Evolutionary conservation across 1,139 yeast genomes (phyloP).

Genomic region (Pichia sp.): DNA sequence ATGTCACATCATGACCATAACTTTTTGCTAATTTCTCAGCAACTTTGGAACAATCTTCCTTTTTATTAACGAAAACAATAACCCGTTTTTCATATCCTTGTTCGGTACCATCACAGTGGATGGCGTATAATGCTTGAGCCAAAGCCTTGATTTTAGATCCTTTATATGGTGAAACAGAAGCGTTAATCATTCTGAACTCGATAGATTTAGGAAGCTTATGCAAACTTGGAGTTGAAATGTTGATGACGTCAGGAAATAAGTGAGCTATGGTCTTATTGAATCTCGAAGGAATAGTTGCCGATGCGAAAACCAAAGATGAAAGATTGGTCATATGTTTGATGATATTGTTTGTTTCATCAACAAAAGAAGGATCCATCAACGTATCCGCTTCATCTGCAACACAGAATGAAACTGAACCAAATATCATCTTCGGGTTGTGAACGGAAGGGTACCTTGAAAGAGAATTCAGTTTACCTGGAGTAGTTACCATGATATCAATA

Average conservation of each 20-base stretch:
- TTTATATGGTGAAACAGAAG: slow-evolving; percentile 68
- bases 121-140: slow-evolving; percentile 85
- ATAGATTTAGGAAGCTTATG: slow-evolving; percentile 79
- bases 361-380: slow-evolving; percentile 77
- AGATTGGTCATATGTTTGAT: slow-evolving; percentile 51
- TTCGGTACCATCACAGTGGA: slow-evolving; percentile 79
- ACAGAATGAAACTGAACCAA: slow-evolving; percentile 45
- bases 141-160: slow-evolving; percentile 80
- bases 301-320: slow-evolving; percentile 66
- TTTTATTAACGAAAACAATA: slow-evolving; percentile 81
- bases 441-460: slow-evolving; percentile 30
- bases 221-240: slow-evolving; percentile 74
- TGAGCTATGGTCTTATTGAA: slow-evolving; percentile 60
- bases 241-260: slow-evolving; percentile 59
- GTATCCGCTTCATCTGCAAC: slow-evolving; percentile 97
- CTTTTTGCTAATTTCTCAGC: slow-evolving; percentile 48
- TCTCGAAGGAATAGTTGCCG: slow-evolving; percentile 85
- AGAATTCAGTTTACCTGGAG: slow-evolving; percentile 62
- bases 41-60: slow-evolving; percentile 55
- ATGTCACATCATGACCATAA: slow-evolving; percentile 58
- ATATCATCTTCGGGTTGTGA: slow-evolving; percentile 26
- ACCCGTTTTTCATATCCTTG: slow-evolving; percentile 71
- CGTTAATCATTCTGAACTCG: slow-evolving; percentile 70
- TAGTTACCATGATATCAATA: slow-evolving; percentile 75
- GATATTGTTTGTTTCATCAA: slow-evolving; percentile 58